A percentile compares a stretch with the other conserved stretches of the same genome.
phyloP scores from a whole-genome alignment of 75 land plant species.

The Adiantum capillusveneris region DNA sequence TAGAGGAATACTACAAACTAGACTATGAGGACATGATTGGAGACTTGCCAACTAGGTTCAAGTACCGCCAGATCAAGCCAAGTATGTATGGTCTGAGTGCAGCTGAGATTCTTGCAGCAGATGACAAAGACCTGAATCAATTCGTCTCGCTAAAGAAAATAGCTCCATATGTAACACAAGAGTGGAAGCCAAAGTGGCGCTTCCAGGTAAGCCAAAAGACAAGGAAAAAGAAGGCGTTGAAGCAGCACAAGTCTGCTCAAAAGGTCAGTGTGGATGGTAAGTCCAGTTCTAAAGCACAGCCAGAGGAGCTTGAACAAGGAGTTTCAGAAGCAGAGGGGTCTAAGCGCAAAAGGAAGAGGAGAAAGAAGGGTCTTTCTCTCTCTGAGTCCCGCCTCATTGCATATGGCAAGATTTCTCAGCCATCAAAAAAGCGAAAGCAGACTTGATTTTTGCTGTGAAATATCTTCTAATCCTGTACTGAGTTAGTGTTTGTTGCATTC shows the following conservation, averaged over 20 bases:
- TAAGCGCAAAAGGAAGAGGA: conserved; percentile 33
- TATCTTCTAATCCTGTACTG: too few relatives aligned
- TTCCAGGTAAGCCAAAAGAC: conserved; percentile 38
- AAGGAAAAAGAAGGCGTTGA: conserved; percentile 29
- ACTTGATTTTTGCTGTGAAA: too few relatives aligned
- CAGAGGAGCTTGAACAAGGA: conserved; percentile 4
- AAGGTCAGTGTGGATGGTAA: background rate
- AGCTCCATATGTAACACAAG: conserved; percentile 74
- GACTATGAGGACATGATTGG: conserved; percentile 93
- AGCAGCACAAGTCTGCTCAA: background rate
- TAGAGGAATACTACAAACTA: conserved; percentile 80
- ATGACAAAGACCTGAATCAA: conserved; percentile 92
- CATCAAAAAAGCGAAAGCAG: conserved; percentile 18
- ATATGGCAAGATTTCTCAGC: conserved; percentile 41
- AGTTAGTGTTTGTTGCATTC: too few relatives aligned
- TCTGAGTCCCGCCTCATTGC: conserved; percentile 41
- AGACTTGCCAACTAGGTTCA: conserved; percentile 85
- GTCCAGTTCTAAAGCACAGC: background rate
- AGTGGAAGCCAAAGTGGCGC: conserved; percentile 59
- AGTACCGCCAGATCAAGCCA: conserved; percentile 55
- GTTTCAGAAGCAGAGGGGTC: background rate
- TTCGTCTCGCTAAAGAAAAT: conserved; percentile 83
- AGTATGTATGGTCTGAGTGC: conserved; percentile 61
- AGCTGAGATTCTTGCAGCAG: conserved; percentile 51
- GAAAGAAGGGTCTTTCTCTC: conserved; percentile 32